These are phyloP conservation scores for Trametes cinnabarina DNA, from an alignment of 768 basidiomycete species.

Conservation along the genomic window DNA sequence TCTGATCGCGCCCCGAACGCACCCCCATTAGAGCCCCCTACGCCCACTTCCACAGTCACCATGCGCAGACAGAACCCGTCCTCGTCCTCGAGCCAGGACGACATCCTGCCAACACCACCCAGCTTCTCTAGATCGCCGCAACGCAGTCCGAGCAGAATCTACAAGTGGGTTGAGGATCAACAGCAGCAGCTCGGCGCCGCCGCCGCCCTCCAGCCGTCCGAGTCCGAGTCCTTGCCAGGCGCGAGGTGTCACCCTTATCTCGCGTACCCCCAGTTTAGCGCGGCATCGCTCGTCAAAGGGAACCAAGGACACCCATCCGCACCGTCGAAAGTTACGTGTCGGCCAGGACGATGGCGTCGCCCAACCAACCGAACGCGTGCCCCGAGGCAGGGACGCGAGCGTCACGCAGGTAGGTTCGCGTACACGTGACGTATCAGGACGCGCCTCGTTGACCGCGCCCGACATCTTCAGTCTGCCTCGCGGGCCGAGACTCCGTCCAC, in stretches of 20 bases:
- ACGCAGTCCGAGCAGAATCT: conserved; percentile 40
- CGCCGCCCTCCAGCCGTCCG: conserved; percentile 18
- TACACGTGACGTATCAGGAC: conserved; percentile 22
- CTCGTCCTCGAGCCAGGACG: conserved; percentile 10
- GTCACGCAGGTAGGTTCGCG: conserved; percentile 29
- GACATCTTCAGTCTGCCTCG: conserved; percentile 13
- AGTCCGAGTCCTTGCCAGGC: conserved; percentile 26
- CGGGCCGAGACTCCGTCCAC: conserved; percentile 22
- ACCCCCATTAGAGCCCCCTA: conserved; percentile 13
- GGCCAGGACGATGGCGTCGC: conserved; percentile 23
- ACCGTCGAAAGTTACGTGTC: conserved; percentile 43
- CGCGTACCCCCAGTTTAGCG: conserved; percentile 38
- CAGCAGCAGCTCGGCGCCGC: conserved; percentile 28
- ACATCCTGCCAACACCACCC: conserved; percentile 15
- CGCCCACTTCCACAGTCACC: conserved; percentile 17
- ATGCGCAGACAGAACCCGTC: conserved; percentile 7
- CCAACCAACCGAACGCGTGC: conserved; percentile 20
- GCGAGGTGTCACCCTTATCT: conserved; percentile 40
- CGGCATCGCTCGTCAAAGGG: conserved; percentile 27
- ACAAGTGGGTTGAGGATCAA: conserved; percentile 46
- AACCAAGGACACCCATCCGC: conserved; percentile 31
- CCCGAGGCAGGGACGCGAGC: conserved; percentile 24
- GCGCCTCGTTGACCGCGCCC: conserved; percentile 18
- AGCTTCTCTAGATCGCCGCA: conserved; percentile 23
- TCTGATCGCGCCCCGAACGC: background rate